These are phyloP conservation scores for Nymphaea colorata DNA, from an alignment of 164 flowering plant genomes.

Conservation along the genomic window DNA sequence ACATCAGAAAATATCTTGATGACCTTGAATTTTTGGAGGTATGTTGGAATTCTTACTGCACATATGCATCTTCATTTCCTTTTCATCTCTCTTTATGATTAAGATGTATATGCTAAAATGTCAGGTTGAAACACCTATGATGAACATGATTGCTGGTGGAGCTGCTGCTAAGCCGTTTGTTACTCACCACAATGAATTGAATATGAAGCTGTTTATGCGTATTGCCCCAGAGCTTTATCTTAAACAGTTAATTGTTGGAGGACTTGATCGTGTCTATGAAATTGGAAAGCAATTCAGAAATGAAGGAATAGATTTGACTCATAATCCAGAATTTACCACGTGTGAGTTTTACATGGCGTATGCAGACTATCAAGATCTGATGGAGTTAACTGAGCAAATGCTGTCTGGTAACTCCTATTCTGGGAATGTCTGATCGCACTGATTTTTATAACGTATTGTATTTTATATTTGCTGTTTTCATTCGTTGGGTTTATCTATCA, in stretches of 20 bases:
- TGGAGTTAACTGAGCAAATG: conserved; percentile 80
- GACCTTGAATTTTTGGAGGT: conserved; percentile 82
- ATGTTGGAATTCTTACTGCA: conserved; percentile 3
- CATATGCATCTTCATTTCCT: background rate
- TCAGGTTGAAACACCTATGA: conserved; percentile 98
- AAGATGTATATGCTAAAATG: background rate
- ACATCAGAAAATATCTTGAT: conserved; percentile 60
- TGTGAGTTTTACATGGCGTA: conserved; percentile 97
- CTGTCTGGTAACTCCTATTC: conserved; percentile 44
- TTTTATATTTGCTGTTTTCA: background rate
- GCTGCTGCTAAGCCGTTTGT: conserved; percentile 96
- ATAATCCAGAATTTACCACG: conserved; percentile 93
- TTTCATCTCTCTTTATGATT: background rate
- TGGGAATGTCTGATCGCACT: too few species aligned
- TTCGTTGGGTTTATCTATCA: background rate
- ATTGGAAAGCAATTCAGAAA: conserved; percentile 94
- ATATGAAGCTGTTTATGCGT: conserved; percentile 78
- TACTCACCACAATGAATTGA: conserved; percentile 82
- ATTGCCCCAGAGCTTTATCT: conserved; percentile 95
- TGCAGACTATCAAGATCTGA: conserved; percentile 89
- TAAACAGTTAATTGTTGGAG: conserved; percentile 89
- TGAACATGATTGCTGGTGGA: conserved; percentile 99
- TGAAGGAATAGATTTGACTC: conserved; percentile 94
- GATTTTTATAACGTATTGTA: too few species aligned
- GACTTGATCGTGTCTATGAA: conserved; percentile 84